phyloP scores from a whole-genome alignment of 768 basidiomycete species.

The Coprinopsis cinerea region DNA sequence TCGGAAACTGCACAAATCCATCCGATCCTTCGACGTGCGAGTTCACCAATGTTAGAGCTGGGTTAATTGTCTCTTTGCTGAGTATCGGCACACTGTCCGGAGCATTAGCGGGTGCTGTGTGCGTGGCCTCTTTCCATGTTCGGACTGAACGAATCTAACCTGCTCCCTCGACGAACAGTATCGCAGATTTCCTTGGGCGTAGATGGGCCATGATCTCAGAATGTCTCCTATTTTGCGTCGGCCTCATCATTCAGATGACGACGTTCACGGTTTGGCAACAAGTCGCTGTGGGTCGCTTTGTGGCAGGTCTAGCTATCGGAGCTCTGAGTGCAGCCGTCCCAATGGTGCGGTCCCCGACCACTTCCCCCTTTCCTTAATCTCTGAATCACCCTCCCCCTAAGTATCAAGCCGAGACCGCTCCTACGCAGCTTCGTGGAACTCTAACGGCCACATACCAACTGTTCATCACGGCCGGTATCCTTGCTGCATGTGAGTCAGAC shows the following conservation, averaged over 20 bases:
- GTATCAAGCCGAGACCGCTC: slow-evolving; percentile 72
- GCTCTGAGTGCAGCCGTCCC: slow-evolving; percentile 64
- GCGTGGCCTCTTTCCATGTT: slow-evolving; percentile 19
- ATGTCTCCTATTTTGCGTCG: slow-evolving; percentile 51
- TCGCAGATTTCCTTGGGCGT: slow-evolving; percentile 61
- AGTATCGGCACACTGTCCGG: slow-evolving; percentile 65
- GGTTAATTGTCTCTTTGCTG: slow-evolving; percentile 67
- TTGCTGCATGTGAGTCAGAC: slow-evolving; percentile 2
- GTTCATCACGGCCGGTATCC: slow-evolving; percentile 57
- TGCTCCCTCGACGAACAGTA: too few relatives aligned
- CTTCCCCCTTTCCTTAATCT: neutral
- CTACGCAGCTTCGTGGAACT: slow-evolving; percentile 64
- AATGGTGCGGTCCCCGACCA: slow-evolving; percentile 31
- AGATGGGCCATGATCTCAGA: slow-evolving; percentile 61
- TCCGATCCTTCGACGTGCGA: slow-evolving; percentile 36
- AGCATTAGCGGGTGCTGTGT: slow-evolving; percentile 57
- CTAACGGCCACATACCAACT: slow-evolving; percentile 58
- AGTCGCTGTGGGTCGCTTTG: slow-evolving; percentile 57
- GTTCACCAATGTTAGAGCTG: slow-evolving; percentile 52
- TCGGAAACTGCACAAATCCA: slow-evolving; percentile 44
- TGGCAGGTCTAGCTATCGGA: slow-evolving; percentile 66
- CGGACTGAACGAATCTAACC: slow-evolving; percentile 3
- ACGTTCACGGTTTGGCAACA: slow-evolving; percentile 55
- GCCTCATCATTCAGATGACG: slow-evolving; percentile 55
- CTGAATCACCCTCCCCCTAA: slow-evolving; percentile 12